Base-by-base conservation (phyloP, 2,329 filamentous ascomycete genomes). In the Hirsutella minnesotensis region DNA sequence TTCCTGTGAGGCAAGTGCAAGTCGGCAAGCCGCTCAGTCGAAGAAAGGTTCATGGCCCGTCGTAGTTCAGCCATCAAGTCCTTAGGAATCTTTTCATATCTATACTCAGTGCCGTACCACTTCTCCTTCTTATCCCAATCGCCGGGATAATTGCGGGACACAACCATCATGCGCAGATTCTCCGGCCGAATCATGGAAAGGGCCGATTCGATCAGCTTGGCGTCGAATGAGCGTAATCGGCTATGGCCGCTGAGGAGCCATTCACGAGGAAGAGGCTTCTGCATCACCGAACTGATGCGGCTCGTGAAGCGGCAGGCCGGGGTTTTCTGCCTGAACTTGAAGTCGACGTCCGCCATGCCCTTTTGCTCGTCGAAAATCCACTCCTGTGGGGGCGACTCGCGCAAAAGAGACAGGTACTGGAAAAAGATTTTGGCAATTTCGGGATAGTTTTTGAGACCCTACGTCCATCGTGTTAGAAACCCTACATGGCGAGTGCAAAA, bases 101-200 rank as follows among this genome's bases (percentile, higher is more conserved):
- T 85, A 64, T 95, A 94, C 56, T 96, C 89, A 0, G 92, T 98
- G 9, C 90, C 90, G 54, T 98, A 98, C 92, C 92, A 98, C 58
- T 89, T 87, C 67, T 98, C 92, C 57, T 84, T 94, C 59, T 81
- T 67, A 50, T 94, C 75, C 86, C 87, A 95, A 41, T 78, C 74
- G 0, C 87, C 89, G 0, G 89, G 89, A 51, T 81, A 84, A 9
- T 85, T 82, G 56, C 88, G 85, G 20, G 87, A 90, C 22, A 94
- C 79, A 40, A 96, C 72, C 2, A 79, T 81, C 60, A 95, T 74
- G 24, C 86, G 78, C 66, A 96, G 88, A 57, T 95, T 96, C 58
- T 96, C 89, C 0, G 89, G 85, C 18, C 81, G 75, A 39, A 98
- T 65, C 55, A 77, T 84, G 4, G 75, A 72, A 53, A 96, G 68